phyloP scores from a whole-genome alignment of 2,329 filamentous ascomycete species.

The Mycocentrospora acerina region DNA sequence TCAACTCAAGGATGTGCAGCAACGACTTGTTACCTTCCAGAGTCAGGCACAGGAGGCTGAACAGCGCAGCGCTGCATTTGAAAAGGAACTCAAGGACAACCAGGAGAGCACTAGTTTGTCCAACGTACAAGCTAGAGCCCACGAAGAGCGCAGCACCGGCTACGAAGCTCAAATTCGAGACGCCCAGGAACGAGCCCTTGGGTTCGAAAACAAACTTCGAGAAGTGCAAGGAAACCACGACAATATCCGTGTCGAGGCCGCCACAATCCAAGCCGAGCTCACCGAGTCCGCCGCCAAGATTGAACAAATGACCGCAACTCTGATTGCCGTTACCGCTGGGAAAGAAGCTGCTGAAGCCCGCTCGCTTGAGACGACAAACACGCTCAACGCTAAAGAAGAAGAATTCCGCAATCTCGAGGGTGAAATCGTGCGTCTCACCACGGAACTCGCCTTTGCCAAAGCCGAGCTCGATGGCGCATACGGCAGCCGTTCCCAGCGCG shows the following conservation, averaged over 20 bases:
- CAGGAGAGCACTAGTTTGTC: constrained; percentile 27
- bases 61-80: constrained; percentile 28
- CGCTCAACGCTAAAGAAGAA: constrained; percentile 36
- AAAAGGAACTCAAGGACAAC: constrained; percentile 33
- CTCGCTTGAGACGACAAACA: constrained; percentile 28
- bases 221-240: constrained; percentile 34
- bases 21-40: constrained; percentile 31
- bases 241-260: constrained; percentile 35
- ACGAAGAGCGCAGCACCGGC: constrained; percentile 22
- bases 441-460: constrained; percentile 83
- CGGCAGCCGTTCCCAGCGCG: constrained; percentile 69
- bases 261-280: constrained; percentile 41
- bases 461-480: constrained; percentile 95
- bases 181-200: constrained; percentile 34
- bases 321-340: constrained; percentile 27
- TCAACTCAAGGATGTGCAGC: constrained; percentile 37
- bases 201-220: constrained; percentile 35
- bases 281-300: constrained; percentile 36
- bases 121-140: constrained; percentile 22
- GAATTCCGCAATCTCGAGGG: constrained; percentile 54
- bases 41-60: constrained; percentile 29
- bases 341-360: constrained; percentile 38
- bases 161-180: constrained; percentile 37
- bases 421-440: constrained; percentile 66
- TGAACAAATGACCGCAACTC: constrained; percentile 25